phyloP scores from a whole-genome alignment of 371 early-diverging fungal species.

The Cokeromyces recurvatus region DNA sequence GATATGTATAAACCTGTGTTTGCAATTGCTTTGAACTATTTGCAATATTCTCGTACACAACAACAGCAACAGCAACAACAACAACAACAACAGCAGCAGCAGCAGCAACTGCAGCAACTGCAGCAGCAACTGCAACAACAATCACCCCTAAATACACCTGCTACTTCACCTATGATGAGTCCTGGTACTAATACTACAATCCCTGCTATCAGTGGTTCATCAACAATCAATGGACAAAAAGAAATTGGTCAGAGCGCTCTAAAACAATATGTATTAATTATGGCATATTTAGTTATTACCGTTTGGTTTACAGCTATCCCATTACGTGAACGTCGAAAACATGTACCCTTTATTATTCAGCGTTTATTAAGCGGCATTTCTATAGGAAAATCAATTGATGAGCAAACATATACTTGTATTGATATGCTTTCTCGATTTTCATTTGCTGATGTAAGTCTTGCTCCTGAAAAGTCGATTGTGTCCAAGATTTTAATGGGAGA shows the following conservation, averaged over 20 bases:
- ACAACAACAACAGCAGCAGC: conserved; percentile 2
- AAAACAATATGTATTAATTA: conserved; percentile 74
- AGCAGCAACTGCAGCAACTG: conserved; percentile 15
- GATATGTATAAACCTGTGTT: conserved; percentile 86
- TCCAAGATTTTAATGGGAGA: conserved; percentile 41
- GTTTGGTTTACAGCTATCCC: conserved; percentile 83
- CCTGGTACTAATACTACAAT: background rate
- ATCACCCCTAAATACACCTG: conserved; percentile 10
- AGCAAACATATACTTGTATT: conserved; percentile 82
- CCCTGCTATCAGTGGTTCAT: background rate
- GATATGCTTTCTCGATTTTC: conserved; percentile 90
- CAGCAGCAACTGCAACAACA: no score
- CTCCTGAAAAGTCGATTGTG: conserved; percentile 45
- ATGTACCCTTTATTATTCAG: conserved; percentile 78
- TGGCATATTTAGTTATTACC: conserved; percentile 89
- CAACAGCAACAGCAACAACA: conserved; percentile 16
- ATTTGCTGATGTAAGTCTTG: conserved; percentile 69
- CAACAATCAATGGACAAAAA: conserved; percentile 10
- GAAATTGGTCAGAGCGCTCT: conserved; percentile 41
- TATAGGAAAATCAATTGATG: conserved; percentile 53
- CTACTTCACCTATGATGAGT: conserved; percentile 11
- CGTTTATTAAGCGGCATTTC: conserved; percentile 59
- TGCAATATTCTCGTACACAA: conserved; percentile 65
- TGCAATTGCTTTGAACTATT: conserved; percentile 88
- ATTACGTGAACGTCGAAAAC: conserved; percentile 69